A percentile compares a stretch with the other conserved stretches of the same genome.
Conservation (phyloP, 495 filamentous ascomycete species). For the Durotheca rogersii region DNA sequence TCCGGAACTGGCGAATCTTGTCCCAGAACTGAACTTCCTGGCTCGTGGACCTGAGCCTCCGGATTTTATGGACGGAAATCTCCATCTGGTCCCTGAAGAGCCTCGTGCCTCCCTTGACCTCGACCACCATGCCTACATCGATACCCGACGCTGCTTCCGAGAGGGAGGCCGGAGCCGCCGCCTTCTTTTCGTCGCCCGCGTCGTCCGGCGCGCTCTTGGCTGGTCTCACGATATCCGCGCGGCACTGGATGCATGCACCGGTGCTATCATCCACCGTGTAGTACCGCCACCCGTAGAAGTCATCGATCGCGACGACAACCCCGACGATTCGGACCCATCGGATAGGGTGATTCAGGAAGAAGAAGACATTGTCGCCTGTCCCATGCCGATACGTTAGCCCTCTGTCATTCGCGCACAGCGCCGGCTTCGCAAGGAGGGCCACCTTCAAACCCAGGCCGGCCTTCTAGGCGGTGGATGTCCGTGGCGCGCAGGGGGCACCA, state of each 20-base stretch:
- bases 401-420: not conserved
- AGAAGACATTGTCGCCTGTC: slow-evolving; percentile 71
- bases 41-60: slow-evolving; percentile 60
- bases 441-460: slow-evolving; percentile 69
- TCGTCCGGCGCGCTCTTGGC: slow-evolving; percentile 6
- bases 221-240: slow-evolving; percentile 26
- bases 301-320: slow-evolving; percentile 72
- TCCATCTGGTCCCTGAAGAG: slow-evolving; percentile 64
- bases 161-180: slow-evolving; percentile 1
- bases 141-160: slow-evolving; percentile 40
- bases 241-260: slow-evolving; percentile 69
- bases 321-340: slow-evolving; percentile 80
- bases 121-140: slow-evolving; percentile 67
- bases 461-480: slow-evolving; percentile 64
- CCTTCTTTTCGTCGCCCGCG: not conserved
- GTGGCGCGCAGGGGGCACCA: slow-evolving; percentile 78
- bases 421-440: slow-evolving; percentile 12
- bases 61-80: slow-evolving; percentile 67
- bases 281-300: slow-evolving; percentile 58
- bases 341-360: slow-evolving; percentile 85
- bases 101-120: slow-evolving; percentile 72
- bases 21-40: slow-evolving; percentile 78
- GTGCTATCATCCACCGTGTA: slow-evolving; percentile 85
- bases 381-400: no score
- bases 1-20: slow-evolving; percentile 61